These are phyloP conservation scores for Gymnopus androsaceus DNA, from an alignment of 1,284 basidiomycete species.

Conservation along the genomic window DNA sequence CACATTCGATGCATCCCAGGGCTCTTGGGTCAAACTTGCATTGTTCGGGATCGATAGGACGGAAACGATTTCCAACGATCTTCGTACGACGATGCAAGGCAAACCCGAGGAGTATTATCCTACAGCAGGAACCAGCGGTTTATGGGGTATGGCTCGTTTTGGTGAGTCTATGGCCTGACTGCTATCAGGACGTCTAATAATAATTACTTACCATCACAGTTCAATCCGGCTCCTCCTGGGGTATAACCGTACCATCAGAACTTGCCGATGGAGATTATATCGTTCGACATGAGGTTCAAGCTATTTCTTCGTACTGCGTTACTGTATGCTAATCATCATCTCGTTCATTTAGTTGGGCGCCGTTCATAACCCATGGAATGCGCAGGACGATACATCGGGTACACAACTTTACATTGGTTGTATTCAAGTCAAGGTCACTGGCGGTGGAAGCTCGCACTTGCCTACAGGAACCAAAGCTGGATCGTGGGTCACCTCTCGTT, in stretches of 20 bases:
- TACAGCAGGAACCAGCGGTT: slow-evolving; percentile 17
- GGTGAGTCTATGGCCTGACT: background rate
- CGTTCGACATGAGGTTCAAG: slow-evolving; percentile 37
- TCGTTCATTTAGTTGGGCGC: slow-evolving; percentile 12
- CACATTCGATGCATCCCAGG: slow-evolving; percentile 33
- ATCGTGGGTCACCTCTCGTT: slow-evolving; percentile 18
- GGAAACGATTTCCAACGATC: slow-evolving; percentile 33
- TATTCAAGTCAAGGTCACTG: slow-evolving; percentile 39
- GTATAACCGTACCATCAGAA: slow-evolving; percentile 33
- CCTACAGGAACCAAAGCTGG: slow-evolving; percentile 29
- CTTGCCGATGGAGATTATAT: slow-evolving; percentile 40
- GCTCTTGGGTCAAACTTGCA: slow-evolving; percentile 42
- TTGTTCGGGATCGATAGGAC: slow-evolving; percentile 35
- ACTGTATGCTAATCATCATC: background rate
- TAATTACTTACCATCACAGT: too few relatives aligned
- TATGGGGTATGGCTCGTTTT: slow-evolving; percentile 26
- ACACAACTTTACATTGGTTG: slow-evolving; percentile 26
- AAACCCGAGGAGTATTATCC: slow-evolving; percentile 27
- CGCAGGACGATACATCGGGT: slow-evolving; percentile 21
- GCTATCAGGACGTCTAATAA: too few relatives aligned
- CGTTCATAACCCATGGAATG: slow-evolving; percentile 24
- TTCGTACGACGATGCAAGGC: slow-evolving; percentile 27
- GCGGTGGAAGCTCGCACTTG: slow-evolving; percentile 32
- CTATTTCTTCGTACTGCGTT: too few relatives aligned
- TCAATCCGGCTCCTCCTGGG: slow-evolving; percentile 22